phyloP scores from a whole-genome alignment of 75 land plant genomes.

The Picea sitchensis region DNA sequence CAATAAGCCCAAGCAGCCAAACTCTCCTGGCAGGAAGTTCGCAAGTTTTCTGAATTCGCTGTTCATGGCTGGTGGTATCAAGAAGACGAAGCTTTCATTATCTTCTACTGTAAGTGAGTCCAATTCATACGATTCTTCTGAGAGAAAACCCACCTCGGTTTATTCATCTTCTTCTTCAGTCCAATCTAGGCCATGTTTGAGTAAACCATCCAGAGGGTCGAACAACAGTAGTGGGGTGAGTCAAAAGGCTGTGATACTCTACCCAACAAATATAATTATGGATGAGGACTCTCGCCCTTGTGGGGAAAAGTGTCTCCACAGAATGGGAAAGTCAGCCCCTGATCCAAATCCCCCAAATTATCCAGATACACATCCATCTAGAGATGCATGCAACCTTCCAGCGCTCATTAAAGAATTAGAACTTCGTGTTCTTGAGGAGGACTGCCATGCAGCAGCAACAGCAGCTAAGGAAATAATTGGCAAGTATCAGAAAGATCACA shows the following conservation, averaged over 20 bases:
- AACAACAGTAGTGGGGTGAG: constrained; percentile 20
- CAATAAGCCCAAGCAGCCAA: constrained; percentile 39
- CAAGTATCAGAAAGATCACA: constrained; percentile 8
- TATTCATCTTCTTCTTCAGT: constrained; percentile 27
- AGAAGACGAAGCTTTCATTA: neutral
- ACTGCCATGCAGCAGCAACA: neutral
- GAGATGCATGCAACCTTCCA: neutral
- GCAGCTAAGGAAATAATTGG: neutral
- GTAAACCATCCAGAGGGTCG: constrained; percentile 20
- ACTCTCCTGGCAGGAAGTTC: constrained; percentile 44
- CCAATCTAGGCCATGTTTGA: constrained; percentile 39
- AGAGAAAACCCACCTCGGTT: neutral
- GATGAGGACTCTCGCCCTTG: constrained; percentile 34
- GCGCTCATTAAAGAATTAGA: neutral
- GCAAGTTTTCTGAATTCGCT: constrained; percentile 47
- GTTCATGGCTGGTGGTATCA: constrained; percentile 15
- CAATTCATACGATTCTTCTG: constrained; percentile 34
- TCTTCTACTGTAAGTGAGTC: neutral
- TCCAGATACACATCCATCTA: neutral
- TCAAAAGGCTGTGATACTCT: constrained; percentile 43
- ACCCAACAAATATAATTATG: constrained; percentile 39
- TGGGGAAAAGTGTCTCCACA: constrained; percentile 10
- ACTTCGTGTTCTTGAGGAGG: neutral
- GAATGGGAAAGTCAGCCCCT: neutral
- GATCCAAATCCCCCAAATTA: neutral